Percentiles rank a stretch among this genome's conserved stretches.
Conservation (phyloP, 495 filamentous ascomycete genomes). For the Lepidopterella palustris region DNA sequence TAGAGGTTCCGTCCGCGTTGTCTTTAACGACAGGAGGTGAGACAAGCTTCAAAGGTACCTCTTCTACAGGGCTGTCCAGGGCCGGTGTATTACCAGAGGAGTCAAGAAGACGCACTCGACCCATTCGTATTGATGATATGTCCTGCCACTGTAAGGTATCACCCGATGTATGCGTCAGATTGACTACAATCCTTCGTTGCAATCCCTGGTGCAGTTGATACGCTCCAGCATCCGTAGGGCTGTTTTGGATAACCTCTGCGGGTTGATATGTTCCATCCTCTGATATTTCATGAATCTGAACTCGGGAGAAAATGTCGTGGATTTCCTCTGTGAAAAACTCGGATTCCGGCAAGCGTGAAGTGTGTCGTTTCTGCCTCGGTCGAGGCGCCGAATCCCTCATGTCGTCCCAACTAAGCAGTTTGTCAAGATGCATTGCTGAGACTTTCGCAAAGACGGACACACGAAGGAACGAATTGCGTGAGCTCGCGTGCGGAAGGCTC, state of each 20-base stretch:
- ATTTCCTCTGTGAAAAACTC: slow-evolving; percentile 90
- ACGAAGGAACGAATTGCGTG: slow-evolving; percentile 65
- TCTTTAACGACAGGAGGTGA: slow-evolving; percentile 67
- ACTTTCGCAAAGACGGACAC: slow-evolving; percentile 93
- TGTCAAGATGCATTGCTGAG: slow-evolving; percentile 90
- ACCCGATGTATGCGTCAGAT: slow-evolving; percentile 80
- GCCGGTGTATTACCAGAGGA: slow-evolving; percentile 78
- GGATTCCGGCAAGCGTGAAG: slow-evolving; percentile 73
- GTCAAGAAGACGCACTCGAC: slow-evolving; percentile 75
- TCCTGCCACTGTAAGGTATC: slow-evolving; percentile 83
- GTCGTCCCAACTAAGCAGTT: slow-evolving; percentile 97
- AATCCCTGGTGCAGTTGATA: slow-evolving; percentile 95
- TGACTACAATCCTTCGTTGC: slow-evolving; percentile 81
- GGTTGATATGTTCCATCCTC: slow-evolving; percentile 87
- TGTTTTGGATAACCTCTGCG: slow-evolving; percentile 84
- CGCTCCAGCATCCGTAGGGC: slow-evolving; percentile 71
- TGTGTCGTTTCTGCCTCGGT: slow-evolving; percentile 50
- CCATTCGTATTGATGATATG: slow-evolving; percentile 64
- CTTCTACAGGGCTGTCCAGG: slow-evolving; percentile 59
- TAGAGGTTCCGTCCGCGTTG: slow-evolving; percentile 87
- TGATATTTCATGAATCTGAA: slow-evolving; percentile 83
- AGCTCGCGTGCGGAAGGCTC: slow-evolving; percentile 85
- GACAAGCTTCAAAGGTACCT: slow-evolving; percentile 70
- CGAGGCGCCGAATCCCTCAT: slow-evolving; percentile 71
- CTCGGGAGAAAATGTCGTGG: slow-evolving; percentile 82